Percentiles rank a stretch among this genome's conserved stretches.
These are phyloP conservation scores for Epichloe brachyelytri DNA, from an alignment of 2,329 filamentous ascomycete species.

Conservation along the genomic window DNA sequence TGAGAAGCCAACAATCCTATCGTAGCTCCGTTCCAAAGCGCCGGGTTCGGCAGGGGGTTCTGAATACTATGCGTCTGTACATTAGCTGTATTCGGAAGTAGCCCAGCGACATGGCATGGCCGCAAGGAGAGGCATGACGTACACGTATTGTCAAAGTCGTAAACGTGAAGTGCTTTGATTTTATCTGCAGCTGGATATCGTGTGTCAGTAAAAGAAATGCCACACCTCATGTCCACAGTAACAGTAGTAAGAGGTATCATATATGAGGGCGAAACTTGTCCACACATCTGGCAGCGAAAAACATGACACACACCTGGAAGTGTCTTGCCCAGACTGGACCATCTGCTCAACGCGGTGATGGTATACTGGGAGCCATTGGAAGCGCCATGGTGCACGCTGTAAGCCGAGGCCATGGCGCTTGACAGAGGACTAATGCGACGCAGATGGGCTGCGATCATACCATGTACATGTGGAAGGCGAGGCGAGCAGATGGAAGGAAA, in stretches of 20 bases:
- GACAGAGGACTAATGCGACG: constrained; percentile 12
- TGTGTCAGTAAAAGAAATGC: background rate
- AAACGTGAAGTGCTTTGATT: constrained; percentile 76
- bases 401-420: constrained; percentile 28
- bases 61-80: constrained; percentile 53
- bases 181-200: constrained; percentile 39
- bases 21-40: constrained; percentile 70
- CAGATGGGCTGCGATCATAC: constrained; percentile 14
- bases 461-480: constrained; percentile 5
- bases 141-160: constrained; percentile 97
- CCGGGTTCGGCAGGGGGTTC: constrained; percentile 81
- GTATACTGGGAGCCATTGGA: constrained; percentile 32
- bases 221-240: too few relatives aligned
- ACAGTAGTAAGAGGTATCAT: too few relatives aligned
- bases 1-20: constrained; percentile 65
- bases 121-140: constrained; percentile 19
- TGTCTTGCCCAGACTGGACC: constrained; percentile 65
- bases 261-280: background rate
- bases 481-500: background rate
- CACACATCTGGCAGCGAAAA: background rate
- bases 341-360: constrained; percentile 64
- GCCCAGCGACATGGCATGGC: background rate
- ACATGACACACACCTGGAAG: constrained; percentile 44
- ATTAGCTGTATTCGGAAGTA: background rate
- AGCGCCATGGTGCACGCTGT: constrained; percentile 24